Evolutionary conservation across 345 rosid genomes (phyloP).

Genomic region (Salix viminalis): DNA sequence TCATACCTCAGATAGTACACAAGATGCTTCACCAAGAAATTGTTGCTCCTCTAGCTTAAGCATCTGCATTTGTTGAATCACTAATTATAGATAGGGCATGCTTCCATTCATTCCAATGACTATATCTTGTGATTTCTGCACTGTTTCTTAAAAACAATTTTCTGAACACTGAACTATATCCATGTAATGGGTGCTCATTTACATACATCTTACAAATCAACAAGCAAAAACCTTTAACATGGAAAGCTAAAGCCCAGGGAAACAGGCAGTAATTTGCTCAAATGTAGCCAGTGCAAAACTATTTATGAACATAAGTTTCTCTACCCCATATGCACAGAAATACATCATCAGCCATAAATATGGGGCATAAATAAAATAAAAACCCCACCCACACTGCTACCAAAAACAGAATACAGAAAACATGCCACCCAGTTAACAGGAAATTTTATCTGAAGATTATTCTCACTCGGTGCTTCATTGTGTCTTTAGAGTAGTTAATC

Average conservation of each 20-base stretch:
- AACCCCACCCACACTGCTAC: neutral
- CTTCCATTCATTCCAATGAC: constrained; percentile 2
- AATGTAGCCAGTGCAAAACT: neutral
- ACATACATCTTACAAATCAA: neutral
- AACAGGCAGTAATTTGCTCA: neutral
- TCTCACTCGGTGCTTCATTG: neutral
- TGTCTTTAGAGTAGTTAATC: neutral
- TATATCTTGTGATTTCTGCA: neutral
- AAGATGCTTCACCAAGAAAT: constrained; percentile 64
- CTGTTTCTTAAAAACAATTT: neutral
- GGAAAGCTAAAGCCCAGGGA: neutral
- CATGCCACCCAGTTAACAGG: neutral
- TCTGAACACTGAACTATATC: neutral
- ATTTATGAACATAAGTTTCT: neutral
- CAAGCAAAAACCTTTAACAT: neutral
- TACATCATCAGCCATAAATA: neutral
- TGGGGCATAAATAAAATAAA: too few species aligned
- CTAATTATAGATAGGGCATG: neutral
- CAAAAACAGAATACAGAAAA: neutral
- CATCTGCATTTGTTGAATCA: constrained; percentile 42
- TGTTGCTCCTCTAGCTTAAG: constrained; percentile 73
- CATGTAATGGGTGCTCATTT: neutral
- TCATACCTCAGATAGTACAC: constrained; percentile 57
- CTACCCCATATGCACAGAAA: neutral
- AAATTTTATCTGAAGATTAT: neutral